phyloP scores from a whole-genome alignment of 176 grass and related monocot species.

The Carex littledalei region DNA sequence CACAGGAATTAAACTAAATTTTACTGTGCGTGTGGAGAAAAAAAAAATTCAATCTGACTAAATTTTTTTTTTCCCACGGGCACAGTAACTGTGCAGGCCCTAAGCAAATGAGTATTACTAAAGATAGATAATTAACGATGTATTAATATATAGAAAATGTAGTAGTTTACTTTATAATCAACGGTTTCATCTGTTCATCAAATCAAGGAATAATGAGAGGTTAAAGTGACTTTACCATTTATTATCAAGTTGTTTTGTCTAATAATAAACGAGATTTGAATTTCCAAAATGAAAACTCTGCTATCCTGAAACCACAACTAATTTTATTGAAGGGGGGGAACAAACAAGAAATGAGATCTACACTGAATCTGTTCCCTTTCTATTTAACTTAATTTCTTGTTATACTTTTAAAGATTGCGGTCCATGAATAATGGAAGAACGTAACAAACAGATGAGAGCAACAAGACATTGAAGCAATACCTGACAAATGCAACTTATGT shows the following conservation, averaged over 20 bases:
- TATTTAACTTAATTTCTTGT: not conserved
- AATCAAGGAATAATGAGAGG: not conserved
- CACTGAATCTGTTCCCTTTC: not conserved
- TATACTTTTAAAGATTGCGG: slow-evolving; percentile 8
- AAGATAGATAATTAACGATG: not conserved
- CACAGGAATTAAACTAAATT: too few relatives aligned
- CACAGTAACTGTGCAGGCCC: too few relatives aligned
- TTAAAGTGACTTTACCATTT: not conserved
- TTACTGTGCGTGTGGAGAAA: too few relatives aligned
- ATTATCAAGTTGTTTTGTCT: not conserved
- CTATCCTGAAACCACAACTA: not conserved
- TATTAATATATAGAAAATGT: not conserved
- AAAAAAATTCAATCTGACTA: too few relatives aligned
- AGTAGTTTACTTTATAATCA: not conserved
- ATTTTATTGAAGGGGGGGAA: not conserved
- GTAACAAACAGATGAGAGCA: not conserved
- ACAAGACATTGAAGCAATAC: slow-evolving; percentile 1
- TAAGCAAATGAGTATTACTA: not conserved
- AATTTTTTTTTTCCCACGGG: too few relatives aligned
- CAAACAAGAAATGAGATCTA: not conserved
- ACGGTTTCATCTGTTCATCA: not conserved
- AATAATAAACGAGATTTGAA: not conserved
- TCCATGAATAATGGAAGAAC: not conserved
- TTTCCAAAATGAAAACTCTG: not conserved
- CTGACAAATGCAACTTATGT: slow-evolving; percentile 10